Conservation (phyloP, 2,329 filamentous ascomycete genomes). For the Calonectria leucothoes region DNA sequence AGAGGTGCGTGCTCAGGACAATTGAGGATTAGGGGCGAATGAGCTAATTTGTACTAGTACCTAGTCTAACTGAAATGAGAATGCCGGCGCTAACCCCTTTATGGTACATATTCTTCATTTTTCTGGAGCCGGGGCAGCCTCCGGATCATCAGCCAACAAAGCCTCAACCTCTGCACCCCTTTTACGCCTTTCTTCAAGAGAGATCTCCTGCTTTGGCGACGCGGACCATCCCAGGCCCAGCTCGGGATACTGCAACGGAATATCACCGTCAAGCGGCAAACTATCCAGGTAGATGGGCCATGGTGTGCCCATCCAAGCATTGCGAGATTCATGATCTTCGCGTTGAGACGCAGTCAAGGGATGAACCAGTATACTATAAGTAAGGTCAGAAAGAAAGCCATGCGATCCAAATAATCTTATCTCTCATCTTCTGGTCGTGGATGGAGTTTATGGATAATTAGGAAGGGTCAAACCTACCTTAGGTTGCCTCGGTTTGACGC, state of each 20-base stretch:
- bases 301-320: background rate
- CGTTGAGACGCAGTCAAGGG: background rate
- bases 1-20: background rate
- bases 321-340: background rate
- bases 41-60: background rate
- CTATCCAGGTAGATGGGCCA: background rate
- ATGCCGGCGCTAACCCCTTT: background rate
- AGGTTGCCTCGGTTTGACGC: background rate
- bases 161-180: background rate
- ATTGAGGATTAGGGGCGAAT: background rate
- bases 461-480: background rate
- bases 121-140: background rate
- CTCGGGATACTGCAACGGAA: background rate
- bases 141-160: background rate
- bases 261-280: background rate
- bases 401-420: no score
- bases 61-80: background rate
- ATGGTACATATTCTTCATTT: background rate
- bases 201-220: background rate
- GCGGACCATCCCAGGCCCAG: background rate
- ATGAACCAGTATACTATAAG: background rate
- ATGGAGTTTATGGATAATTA: no score
- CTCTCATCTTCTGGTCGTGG: no score
- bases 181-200: background rate
- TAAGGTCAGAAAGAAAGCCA: background rate